These are phyloP conservation scores for Russula vinacea DNA, from an alignment of 768 basidiomycete genomes.

Conservation along the genomic window DNA sequence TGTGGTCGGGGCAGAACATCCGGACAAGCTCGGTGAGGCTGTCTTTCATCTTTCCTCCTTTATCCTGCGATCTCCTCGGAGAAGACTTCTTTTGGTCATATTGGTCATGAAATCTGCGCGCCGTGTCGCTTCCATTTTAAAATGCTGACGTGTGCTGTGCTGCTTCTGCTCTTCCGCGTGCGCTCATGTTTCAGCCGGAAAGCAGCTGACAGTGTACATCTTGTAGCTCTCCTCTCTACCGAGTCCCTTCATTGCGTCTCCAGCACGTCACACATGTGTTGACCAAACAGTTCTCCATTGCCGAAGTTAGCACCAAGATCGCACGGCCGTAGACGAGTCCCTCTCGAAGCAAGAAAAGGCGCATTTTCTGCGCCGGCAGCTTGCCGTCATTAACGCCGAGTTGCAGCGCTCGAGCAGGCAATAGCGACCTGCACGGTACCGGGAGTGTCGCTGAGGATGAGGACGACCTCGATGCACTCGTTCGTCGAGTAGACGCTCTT, in stretches of 20 bases:
- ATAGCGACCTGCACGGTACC: background rate
- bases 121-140: background rate
- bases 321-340: constrained; percentile 77
- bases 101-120: background rate
- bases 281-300: constrained; percentile 70
- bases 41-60: background rate
- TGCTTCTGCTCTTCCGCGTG: too few relatives aligned
- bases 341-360: constrained; percentile 89
- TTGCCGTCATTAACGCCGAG: constrained; percentile 76
- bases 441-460: constrained; percentile 50
- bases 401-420: constrained; percentile 49
- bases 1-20: constrained; percentile 58
- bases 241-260: constrained; percentile 60
- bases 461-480: constrained; percentile 74
- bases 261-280: constrained; percentile 67
- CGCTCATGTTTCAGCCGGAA: background rate
- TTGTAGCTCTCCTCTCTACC: constrained; percentile 60
- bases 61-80: too few relatives aligned
- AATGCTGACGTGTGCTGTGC: too few relatives aligned
- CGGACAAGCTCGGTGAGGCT: constrained; percentile 64
- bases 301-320: constrained; percentile 79
- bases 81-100: background rate
- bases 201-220: constrained; percentile 6
- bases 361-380: constrained; percentile 79
- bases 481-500: constrained; percentile 71